These are phyloP conservation scores for Skeletonema tropicum DNA, from an alignment of 108 stramenopile species.

Conservation along the genomic window DNA sequence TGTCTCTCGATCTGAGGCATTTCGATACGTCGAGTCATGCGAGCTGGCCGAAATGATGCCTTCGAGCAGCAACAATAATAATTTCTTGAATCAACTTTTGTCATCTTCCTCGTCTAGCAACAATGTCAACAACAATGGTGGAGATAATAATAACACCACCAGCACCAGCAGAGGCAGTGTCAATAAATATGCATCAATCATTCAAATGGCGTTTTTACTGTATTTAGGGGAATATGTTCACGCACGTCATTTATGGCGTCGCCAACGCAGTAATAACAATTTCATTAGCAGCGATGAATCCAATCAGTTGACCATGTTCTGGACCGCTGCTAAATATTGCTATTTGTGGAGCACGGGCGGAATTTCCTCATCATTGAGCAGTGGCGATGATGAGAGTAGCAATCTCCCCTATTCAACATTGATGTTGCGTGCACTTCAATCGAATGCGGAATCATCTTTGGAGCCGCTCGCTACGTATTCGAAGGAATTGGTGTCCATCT, in stretches of 20 bases:
- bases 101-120: neutral
- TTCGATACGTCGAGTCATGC: constrained; percentile 32
- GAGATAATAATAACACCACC: neutral
- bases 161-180: neutral
- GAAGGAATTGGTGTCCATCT: constrained; percentile 27
- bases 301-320: constrained; percentile 35
- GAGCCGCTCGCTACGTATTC: constrained; percentile 44
- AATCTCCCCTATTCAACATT: constrained; percentile 39
- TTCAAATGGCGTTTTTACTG: constrained; percentile 49
- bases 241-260: constrained; percentile 50
- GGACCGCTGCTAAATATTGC: constrained; percentile 42
- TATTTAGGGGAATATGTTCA: constrained; percentile 51
- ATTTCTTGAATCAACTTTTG: neutral
- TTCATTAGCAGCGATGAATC: neutral
- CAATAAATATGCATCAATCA: constrained; percentile 22
- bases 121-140: neutral
- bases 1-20: constrained; percentile 26
- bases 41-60: constrained; percentile 45
- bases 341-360: constrained; percentile 45
- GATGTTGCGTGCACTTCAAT: constrained; percentile 34
- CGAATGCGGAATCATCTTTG: constrained; percentile 22
- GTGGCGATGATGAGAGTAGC: constrained; percentile 1
- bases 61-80: neutral
- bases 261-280: constrained; percentile 5
- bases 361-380: constrained; percentile 5